A percentile compares a stretch with the other conserved stretches of the same genome.
Conservation (phyloP, 148 eudicot genomes). For the Cornus suecica region DNA sequence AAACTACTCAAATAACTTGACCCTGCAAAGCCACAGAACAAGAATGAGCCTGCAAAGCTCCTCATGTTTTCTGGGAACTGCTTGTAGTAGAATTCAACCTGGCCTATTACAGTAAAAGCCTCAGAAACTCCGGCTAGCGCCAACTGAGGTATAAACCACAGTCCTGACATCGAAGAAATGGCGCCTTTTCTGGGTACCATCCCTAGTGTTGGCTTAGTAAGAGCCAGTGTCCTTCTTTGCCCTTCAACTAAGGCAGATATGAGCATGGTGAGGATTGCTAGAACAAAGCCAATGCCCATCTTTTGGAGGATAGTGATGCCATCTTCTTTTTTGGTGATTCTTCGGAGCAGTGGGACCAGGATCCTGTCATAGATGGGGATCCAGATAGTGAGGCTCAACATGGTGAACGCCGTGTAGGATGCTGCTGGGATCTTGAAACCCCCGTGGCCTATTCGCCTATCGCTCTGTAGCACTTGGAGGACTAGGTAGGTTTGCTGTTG, state of each 20-base stretch:
- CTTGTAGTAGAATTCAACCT: conserved; percentile 55
- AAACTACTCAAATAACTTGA: conserved; percentile 57
- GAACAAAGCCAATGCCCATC: conserved; percentile 43
- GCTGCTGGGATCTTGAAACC: conserved; percentile 62
- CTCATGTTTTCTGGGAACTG: conserved; percentile 78
- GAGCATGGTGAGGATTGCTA: conserved; percentile 30
- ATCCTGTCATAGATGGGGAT: conserved; percentile 64
- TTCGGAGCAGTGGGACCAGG: conserved; percentile 45
- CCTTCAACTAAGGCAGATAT: conserved; percentile 36
- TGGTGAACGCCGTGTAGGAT: conserved; percentile 45
- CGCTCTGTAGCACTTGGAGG: conserved; percentile 64
- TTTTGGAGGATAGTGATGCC: conserved; percentile 61
- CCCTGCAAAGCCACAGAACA: conserved; percentile 53
- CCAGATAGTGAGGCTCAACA: conserved; percentile 50
- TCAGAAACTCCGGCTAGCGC: conserved; percentile 46
- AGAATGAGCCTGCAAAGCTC: conserved; percentile 58
- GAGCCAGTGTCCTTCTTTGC: conserved; percentile 26
- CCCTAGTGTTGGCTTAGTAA: conserved; percentile 37
- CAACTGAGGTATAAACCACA: conserved; percentile 55
- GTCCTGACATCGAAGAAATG: conserved; percentile 43
- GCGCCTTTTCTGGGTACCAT: conserved; percentile 27
- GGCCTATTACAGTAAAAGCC: conserved; percentile 41
- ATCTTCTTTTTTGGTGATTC: conserved; percentile 34
- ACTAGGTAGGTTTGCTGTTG: conserved; percentile 42
- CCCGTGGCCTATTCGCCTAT: conserved; percentile 27